These are phyloP conservation scores for Camellia japonica DNA, from an alignment of 148 eudicot species.

Conservation along the genomic window DNA sequence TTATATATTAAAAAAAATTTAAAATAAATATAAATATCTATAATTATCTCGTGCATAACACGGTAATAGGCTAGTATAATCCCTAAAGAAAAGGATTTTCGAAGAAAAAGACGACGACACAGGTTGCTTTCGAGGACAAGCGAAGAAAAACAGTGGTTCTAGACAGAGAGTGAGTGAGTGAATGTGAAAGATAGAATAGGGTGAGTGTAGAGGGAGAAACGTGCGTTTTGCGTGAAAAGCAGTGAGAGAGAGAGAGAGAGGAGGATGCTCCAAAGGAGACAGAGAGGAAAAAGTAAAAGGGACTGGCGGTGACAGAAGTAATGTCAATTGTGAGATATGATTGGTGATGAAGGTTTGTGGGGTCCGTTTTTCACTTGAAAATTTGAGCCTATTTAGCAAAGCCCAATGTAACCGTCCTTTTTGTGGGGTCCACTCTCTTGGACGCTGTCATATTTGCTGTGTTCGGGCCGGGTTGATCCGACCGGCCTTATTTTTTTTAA, in stretches of 20 bases:
- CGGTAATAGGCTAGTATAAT: too few relatives aligned
- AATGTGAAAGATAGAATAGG: too few relatives aligned
- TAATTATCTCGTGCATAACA: too few relatives aligned
- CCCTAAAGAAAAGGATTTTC: conserved; percentile 6
- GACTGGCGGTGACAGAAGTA: neutral
- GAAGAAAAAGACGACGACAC: conserved; percentile 15
- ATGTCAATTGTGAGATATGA: neutral
- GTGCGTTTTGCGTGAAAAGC: conserved; percentile 29
- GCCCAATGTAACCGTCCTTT: too few relatives aligned
- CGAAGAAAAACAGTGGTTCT: conserved; percentile 2
- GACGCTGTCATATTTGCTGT: too few relatives aligned
- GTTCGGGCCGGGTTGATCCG: too few relatives aligned
- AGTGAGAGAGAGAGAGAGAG: conserved; percentile 9
- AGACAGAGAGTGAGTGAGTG: conserved; percentile 5
- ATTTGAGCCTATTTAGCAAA: neutral
- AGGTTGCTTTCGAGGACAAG: conserved; percentile 11
- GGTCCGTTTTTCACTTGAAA: too few relatives aligned
- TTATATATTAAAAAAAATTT: too few relatives aligned
- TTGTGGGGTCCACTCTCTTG: neutral
- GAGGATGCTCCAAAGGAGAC: neutral
- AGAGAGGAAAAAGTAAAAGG: neutral
- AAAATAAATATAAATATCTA: too few relatives aligned
- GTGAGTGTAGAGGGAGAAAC: conserved; percentile 18
- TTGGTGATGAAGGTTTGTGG: neutral
- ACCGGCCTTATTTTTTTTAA: too few relatives aligned